Evolutionary conservation across 257 asterid species (phyloP), one percentile per base, ranked within the genome.

Genomic region (Solanum ahanhuiri): DNA sequence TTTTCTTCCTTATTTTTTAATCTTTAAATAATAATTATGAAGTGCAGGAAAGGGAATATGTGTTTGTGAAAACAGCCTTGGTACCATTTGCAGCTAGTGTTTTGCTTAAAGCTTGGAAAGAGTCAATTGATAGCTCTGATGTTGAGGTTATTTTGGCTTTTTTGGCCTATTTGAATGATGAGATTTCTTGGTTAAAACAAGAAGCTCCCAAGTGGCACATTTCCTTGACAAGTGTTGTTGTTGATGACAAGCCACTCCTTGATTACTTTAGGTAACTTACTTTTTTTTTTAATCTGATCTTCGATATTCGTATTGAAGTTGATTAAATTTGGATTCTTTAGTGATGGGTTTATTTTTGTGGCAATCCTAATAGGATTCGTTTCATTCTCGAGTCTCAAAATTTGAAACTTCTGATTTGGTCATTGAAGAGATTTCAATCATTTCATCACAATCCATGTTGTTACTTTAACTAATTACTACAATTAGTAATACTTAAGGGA

Each of bases 101-200:
- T 18, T 35, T 85, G 71, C n/a, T 66, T 20, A 84, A 84, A 84
- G 87, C 87, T 39, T 41, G 87, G 12, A 45, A 41, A 4, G 81
- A 43, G 22, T 48, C 5, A 31, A 22, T 12, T 2, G 7, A 70
- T 7, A 57, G 3, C 35, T 18, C 23, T 6, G 87, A 71, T 7
- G 66, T 45, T 3, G 69, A 70, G 14, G 54, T 85, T 17, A 48
- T 85, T 0, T 60, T 69, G 83, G 81, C 4, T 15, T 5, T 4
- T 33, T 69, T 85, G 41, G n/a, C 37, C 9, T 71, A 20, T 34
- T 35, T 51, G 15, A 85, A 85, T 23, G 64, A 85, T 12, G 23
- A 85, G 57, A 22, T 48, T 12, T 70, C 37, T 37, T 85, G 83
- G 69, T 58, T 85, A 43, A 76, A 85, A 45, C 5, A 85, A 35